Evolutionary conservation across 2,329 filamentous ascomycete species (phyloP), one percentile per base, ranked within the genome.

Genomic region (Ophiostoma australiae): DNA sequence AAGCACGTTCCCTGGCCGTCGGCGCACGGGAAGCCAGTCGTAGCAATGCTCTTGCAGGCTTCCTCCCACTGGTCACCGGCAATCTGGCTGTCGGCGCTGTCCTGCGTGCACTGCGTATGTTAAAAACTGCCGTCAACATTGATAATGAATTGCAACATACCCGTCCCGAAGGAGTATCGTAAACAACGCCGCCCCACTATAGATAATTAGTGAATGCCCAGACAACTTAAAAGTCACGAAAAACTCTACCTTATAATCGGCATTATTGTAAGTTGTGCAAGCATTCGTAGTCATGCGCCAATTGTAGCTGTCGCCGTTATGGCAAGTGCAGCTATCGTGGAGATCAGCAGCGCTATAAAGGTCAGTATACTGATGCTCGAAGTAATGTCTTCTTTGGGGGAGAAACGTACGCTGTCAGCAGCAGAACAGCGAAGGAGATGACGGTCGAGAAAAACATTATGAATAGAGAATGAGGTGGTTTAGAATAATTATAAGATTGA

Each of bases 311-410:
- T 67, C 66, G 11, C 66, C 66, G 37, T 67, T 67, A 13, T 48
- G 66, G 39, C 66, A 67, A 20, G 66, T 44, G 39, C 66, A 67
- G 66, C 66, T 67, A n/a, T 23, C 37, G 39, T 67, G 66, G n/a
- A 31, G n/a, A 33, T 67, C 66, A 33, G 66, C 66, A 17, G 39
- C 11, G 4, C 66, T 67, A 15, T 23, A 20, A 10, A 41, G 6
- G 39, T 67, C 48, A 67, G 66, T 20, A 27, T 10, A 23, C 7
- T n/a, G 6, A 37, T 23, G 35, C 20, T 39, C 3, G 27, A 1
- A 23, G 15, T 7, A 63, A 7, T 17, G 35, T 41, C 11, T 41
- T 41, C 3, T 41, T 20, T 27, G 52, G 4, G 20, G 10, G 20
- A n/a, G 23, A 15, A 23, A 39, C 63, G 13, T 66, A 66, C 63